Conservation (phyloP, 805 yeast species). For the Wickerhamiella nectarea region DNA sequence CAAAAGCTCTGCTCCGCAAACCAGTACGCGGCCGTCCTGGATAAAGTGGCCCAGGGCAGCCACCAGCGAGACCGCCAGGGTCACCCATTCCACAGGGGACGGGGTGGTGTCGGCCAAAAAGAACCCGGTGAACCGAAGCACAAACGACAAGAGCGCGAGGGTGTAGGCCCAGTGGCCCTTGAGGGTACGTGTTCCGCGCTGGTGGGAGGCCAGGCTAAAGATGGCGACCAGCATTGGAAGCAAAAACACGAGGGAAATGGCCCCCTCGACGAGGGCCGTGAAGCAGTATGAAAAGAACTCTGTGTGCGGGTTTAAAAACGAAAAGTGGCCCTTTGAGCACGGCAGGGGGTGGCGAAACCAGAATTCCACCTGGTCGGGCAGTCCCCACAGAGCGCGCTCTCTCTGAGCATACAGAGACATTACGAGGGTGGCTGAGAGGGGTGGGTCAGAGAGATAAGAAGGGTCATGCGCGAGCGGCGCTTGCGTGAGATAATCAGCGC, state of each 20-base stretch:
- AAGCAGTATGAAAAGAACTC: conserved; percentile 18
- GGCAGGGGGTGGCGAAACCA: conserved; percentile 7
- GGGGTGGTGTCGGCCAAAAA: conserved; percentile 7
- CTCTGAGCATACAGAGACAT: background rate
- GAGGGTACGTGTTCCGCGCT: conserved; percentile 11
- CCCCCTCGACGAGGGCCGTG: conserved; percentile 12
- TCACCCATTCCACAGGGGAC: conserved; percentile 10
- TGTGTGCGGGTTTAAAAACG: conserved; percentile 16
- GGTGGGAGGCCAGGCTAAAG: conserved; percentile 12
- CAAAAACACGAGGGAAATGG: conserved; percentile 8
- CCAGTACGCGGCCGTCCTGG: conserved; percentile 21
- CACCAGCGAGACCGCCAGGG: conserved; percentile 8
- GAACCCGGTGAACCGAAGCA: conserved; percentile 11
- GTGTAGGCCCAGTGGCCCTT: conserved; percentile 15
- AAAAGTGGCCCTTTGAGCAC: conserved; percentile 10
- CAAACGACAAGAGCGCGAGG: conserved; percentile 12
- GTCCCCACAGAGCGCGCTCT: background rate
- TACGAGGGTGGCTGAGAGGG: background rate
- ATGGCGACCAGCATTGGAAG: conserved; percentile 13
- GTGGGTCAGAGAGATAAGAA: background rate
- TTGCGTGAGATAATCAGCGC: background rate
- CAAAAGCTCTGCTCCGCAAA: conserved; percentile 16
- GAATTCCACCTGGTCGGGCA: background rate
- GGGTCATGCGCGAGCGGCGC: background rate
- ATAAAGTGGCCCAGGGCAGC: conserved; percentile 13